Conservation (phyloP, 108 stramenopile genomes). For the Discostella pseudostelligera region DNA sequence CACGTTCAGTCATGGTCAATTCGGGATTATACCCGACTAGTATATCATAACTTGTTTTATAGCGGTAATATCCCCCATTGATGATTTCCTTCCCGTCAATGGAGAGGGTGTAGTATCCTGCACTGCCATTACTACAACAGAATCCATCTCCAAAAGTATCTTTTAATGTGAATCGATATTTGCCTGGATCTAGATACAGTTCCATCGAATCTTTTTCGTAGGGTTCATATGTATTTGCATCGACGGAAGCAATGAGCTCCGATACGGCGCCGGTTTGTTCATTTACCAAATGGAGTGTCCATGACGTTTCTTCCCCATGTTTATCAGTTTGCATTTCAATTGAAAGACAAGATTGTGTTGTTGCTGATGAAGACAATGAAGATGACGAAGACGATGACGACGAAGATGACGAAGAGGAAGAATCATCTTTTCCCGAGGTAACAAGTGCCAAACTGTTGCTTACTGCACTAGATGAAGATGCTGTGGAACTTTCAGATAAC, state of each 20-base stretch:
- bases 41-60: constrained; percentile 22
- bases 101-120: constrained; percentile 17
- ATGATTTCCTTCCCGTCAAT: constrained; percentile 27
- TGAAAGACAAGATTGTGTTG: constrained; percentile 6
- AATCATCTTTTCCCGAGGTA: no score
- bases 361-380: no score
- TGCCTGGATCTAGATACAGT: constrained; percentile 12
- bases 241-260: constrained; percentile 10
- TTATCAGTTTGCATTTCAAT: constrained; percentile 34
- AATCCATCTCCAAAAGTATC: constrained; percentile 38
- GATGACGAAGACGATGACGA: no score
- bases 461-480: no score
- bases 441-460: no score
- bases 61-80: constrained; percentile 12
- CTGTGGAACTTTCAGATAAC: no score
- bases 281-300: constrained; percentile 15
- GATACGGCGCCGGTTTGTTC: constrained; percentile 2
- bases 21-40: constrained; percentile 27
- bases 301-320: constrained; percentile 30
- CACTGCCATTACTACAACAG: constrained; percentile 23
- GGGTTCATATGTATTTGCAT: constrained; percentile 22
- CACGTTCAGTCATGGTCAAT: constrained; percentile 24
- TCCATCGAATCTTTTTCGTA: constrained; percentile 20
- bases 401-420: no score
- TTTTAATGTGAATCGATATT: constrained; percentile 26